A percentile compares a stretch with the other conserved stretches of the same genome.
Evolutionary conservation across 2,329 filamentous ascomycete genomes (phyloP).

Genomic region (Aspergillus flavus): DNA sequence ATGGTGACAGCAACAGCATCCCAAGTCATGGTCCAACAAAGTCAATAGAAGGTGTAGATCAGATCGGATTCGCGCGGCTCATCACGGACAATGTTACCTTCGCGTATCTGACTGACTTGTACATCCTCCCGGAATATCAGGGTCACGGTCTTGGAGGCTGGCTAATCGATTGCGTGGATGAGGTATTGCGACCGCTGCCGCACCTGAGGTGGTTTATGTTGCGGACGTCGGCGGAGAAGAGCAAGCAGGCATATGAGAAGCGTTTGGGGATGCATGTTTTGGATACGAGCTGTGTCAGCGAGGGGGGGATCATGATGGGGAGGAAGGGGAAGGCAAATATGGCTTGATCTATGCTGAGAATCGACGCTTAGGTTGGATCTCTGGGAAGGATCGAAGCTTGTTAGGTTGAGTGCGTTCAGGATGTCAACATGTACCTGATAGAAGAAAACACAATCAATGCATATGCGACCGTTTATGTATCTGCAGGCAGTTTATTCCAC

Average conservation of each 20-base stretch:
- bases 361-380: not conserved
- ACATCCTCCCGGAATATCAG: conserved; percentile 62
- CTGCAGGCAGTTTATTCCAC: not conserved
- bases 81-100: conserved; percentile 71
- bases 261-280: conserved; percentile 28
- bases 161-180: conserved; percentile 64
- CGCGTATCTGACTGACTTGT: conserved; percentile 71
- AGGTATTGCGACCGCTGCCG: conserved; percentile 59
- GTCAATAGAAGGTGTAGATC: conserved; percentile 27
- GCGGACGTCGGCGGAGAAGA: conserved; percentile 24
- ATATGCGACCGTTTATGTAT: not conserved
- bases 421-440: not conserved
- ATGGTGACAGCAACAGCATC: not conserved
- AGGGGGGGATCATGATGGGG: conserved; percentile 15
- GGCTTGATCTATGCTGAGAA: conserved; percentile 1
- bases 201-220: conserved; percentile 63
- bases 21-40: not conserved
- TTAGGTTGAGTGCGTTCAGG: too few species aligned
- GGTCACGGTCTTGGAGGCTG: conserved; percentile 65
- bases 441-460: not conserved
- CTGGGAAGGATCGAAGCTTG: not conserved
- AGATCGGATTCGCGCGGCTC: conserved; percentile 63
- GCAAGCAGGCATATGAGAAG: conserved; percentile 24
- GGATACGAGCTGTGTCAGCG: conserved; percentile 17
- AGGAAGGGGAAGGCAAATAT: conserved; percentile 12